Percentiles rank a stretch among this genome's conserved stretches.
Conservation (phyloP, 768 basidiomycete species). For the Suillus alpinus region DNA sequence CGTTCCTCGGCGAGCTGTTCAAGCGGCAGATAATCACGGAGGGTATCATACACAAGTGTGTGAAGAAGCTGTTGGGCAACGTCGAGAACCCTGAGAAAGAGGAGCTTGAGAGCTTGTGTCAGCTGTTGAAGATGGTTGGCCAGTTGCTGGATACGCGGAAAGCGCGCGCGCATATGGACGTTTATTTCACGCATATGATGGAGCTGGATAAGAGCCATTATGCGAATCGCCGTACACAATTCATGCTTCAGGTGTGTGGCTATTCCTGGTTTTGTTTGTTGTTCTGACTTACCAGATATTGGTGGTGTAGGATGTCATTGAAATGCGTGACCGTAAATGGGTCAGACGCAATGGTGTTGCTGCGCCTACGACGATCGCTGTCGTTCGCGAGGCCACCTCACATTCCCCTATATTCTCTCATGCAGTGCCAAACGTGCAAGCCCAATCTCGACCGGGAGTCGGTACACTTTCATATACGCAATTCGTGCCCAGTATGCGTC, state of each 20-base stretch:
- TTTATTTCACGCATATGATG: conserved; percentile 91
- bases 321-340: conserved; percentile 86
- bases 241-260: conserved; percentile 84
- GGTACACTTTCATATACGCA: conserved; percentile 42
- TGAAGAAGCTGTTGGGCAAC: conserved; percentile 92
- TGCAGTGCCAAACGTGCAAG: too few relatives aligned
- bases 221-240: conserved; percentile 85
- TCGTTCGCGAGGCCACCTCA: conserved; percentile 60
- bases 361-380: conserved; percentile 85
- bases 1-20: conserved; percentile 97
- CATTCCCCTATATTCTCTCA: too few relatives aligned
- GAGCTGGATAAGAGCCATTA: conserved; percentile 73
- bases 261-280: not conserved
- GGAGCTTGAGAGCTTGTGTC: conserved; percentile 95
- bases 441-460: too few relatives aligned
- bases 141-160: conserved; percentile 77
- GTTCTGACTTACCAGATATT: not conserved
- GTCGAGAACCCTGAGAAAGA: conserved; percentile 96
- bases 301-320: conserved; percentile 74
- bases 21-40: conserved; percentile 97
- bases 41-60: conserved; percentile 97
- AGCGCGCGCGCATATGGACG: conserved; percentile 82
- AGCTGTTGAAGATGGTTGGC: conserved; percentile 88
- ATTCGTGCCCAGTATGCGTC: conserved; percentile 51
- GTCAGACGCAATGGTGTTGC: conserved; percentile 63